Conservation (phyloP, 208 protist species). For the Vickermania ingenoplastis region DNA sequence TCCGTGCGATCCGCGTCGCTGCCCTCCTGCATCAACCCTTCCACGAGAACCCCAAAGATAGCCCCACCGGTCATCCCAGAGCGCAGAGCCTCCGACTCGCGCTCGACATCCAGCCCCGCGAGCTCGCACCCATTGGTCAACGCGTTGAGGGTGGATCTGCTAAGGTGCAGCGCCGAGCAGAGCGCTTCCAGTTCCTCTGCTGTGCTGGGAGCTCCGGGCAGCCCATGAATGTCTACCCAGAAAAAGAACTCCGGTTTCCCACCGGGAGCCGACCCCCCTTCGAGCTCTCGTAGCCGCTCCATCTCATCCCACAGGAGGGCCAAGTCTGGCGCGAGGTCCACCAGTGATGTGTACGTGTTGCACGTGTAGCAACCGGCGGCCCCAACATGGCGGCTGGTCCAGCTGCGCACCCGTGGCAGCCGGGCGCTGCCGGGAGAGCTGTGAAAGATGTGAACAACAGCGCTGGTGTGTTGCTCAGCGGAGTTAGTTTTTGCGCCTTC, state of each 20-base stretch:
- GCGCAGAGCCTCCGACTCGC: neutral
- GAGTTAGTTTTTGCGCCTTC: too few relatives aligned
- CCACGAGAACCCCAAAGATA: neutral
- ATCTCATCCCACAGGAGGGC: neutral
- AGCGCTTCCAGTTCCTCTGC: neutral
- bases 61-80: too few relatives aligned
- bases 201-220: neutral
- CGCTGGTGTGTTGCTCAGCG: neutral
- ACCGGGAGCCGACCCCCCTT: neutral
- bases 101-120: neutral
- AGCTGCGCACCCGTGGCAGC: neutral
- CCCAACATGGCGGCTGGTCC: too few relatives aligned
- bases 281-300: neutral
- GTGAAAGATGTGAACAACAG: neutral
- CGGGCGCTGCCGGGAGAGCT: neutral
- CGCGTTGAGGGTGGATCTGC: neutral
- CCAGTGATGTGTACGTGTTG: neutral
- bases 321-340: neutral
- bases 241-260: neutral
- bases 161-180: neutral
- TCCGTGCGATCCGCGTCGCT: neutral
- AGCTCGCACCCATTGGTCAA: neutral
- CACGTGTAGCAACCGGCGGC: neutral
- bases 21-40: neutral
- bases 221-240: neutral